Percentiles rank a stretch among this genome's conserved stretches.
These are phyloP conservation scores for Russula dissimulans DNA, from an alignment of 768 basidiomycete genomes.

Conservation along the genomic window DNA sequence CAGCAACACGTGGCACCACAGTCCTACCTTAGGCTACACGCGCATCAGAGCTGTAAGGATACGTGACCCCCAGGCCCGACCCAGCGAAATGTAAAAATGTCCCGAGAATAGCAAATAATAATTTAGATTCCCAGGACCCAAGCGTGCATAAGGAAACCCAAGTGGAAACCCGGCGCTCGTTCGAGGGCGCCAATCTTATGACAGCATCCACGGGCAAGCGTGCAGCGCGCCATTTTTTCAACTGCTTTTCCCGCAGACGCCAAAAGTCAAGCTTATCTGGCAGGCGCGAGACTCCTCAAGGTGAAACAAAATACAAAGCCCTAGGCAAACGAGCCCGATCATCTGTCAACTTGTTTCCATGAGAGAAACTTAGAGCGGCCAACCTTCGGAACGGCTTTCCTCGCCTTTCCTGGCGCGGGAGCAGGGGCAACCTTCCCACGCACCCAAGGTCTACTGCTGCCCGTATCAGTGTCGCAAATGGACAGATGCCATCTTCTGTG, in stretches of 20 bases:
- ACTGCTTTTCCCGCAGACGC: not conserved
- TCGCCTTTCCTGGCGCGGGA: not conserved
- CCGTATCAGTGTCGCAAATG: no score
- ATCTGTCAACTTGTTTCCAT: conserved; percentile 12
- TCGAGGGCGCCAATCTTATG: not conserved
- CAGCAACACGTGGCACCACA: not conserved
- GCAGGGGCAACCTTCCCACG: conserved; percentile 2
- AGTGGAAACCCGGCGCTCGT: not conserved
- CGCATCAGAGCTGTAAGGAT: conserved; percentile 9
- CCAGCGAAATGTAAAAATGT: no score
- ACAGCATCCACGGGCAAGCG: not conserved
- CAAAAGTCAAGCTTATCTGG: not conserved
- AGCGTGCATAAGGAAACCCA: no score
- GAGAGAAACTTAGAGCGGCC: conserved; percentile 3
- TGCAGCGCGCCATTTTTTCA: not conserved
- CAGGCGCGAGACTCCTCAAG: conserved; percentile 3
- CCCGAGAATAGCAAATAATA: not conserved
- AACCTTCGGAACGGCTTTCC: not conserved
- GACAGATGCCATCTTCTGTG: no score
- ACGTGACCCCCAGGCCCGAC: not conserved
- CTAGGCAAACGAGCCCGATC: not conserved
- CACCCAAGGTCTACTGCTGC: not conserved
- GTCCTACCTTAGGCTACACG: not conserved
- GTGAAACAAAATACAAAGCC: not conserved
- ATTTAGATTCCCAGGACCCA: no score